Conservation (phyloP, 768 basidiomycete genomes). For the Auriculariales sp. region DNA sequence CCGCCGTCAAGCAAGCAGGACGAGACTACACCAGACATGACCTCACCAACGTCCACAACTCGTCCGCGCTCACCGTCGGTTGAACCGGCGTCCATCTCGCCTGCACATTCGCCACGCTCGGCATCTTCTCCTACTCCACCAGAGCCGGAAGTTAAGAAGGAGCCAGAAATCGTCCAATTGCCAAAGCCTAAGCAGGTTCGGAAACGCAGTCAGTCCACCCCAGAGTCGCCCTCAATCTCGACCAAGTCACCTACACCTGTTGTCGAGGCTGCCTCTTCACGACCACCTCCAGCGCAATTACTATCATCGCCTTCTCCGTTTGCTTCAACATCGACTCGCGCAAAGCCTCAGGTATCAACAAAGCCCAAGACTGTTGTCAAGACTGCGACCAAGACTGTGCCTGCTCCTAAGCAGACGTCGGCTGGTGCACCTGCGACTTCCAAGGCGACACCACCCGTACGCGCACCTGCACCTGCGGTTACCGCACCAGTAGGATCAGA, state of each 20-base stretch:
- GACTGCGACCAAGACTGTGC: constrained; percentile 17
- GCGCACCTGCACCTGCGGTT: not conserved
- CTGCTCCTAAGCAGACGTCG: constrained; percentile 20
- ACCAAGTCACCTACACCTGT: not conserved
- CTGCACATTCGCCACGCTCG: constrained; percentile 45
- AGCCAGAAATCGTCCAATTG: not conserved
- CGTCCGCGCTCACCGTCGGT: constrained; percentile 63
- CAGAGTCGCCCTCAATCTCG: not conserved
- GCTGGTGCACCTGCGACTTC: not conserved
- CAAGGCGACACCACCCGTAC: not conserved
- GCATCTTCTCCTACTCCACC: not conserved
- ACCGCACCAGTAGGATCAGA: constrained; percentile 18
- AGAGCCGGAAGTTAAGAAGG: not conserved
- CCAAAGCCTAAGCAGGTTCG: not conserved
- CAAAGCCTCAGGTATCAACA: not conserved
- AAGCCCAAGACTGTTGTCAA: constrained; percentile 25
- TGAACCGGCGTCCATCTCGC: constrained; percentile 68
- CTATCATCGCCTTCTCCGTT: constrained; percentile 45
- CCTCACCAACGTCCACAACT: constrained; percentile 53
- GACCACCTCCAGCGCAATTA: not conserved
- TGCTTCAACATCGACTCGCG: constrained; percentile 32
- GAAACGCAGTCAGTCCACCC: not conserved
- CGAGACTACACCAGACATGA: constrained; percentile 60
- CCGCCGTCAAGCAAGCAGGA: constrained; percentile 75
- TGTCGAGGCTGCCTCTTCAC: not conserved